phyloP scores from a whole-genome alignment of 192 early-diverging fungal species.

The Mortierella claussenii region DNA sequence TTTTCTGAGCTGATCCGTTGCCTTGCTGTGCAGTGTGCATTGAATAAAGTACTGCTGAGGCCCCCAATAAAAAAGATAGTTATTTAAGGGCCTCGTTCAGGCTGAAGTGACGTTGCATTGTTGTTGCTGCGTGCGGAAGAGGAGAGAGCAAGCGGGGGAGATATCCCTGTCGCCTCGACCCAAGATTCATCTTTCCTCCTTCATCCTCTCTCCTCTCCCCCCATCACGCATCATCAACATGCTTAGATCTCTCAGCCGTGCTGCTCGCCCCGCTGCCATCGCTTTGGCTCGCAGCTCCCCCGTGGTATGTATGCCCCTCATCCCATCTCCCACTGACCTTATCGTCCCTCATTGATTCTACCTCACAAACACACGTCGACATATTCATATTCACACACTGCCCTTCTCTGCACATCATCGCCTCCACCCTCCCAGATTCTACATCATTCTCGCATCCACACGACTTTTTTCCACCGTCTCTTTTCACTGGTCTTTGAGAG shows the following conservation, averaged over 20 bases:
- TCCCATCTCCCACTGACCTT: not conserved
- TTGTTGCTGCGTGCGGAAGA: not conserved
- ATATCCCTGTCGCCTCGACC: not conserved
- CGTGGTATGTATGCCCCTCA: conserved; percentile 50
- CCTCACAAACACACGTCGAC: not conserved
- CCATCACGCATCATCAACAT: conserved; percentile 19
- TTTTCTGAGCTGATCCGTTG: conserved; percentile 8
- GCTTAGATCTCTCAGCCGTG: conserved; percentile 57
- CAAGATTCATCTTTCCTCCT: conserved; percentile 10
- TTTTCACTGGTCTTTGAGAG: no score
- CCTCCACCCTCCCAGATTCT: no score
- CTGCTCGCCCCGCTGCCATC: conserved; percentile 60
- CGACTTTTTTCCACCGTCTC: no score
- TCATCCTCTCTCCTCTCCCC: conserved; percentile 21
- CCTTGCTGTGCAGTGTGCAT: not conserved
- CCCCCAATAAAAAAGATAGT: not conserved
- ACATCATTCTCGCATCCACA: no score
- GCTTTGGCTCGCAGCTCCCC: conserved; percentile 61
- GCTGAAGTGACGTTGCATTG: not conserved
- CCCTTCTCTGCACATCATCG: no score
- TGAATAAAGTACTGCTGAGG: not conserved
- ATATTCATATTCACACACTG: no score
- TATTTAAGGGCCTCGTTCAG: not conserved
- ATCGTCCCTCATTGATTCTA: not conserved
- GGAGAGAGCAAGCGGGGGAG: not conserved